Evolutionary conservation across 2,329 filamentous ascomycete genomes (phyloP), one percentile per base, ranked within the genome.

Genomic region (Aureobasidium subglaciale): DNA sequence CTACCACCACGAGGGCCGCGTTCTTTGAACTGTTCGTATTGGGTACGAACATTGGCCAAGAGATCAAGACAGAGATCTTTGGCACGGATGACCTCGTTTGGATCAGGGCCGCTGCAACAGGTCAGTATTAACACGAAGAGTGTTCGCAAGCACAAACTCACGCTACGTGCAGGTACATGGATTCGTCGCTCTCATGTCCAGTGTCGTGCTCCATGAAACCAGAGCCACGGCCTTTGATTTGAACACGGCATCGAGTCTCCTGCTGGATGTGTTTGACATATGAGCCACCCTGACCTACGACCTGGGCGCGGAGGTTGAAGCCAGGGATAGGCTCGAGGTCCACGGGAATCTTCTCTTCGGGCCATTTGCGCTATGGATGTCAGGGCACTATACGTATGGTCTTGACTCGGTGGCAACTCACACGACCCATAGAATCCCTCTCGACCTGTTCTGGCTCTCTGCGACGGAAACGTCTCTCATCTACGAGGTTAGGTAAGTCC

Each of bases 231-330:
- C 93, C 93, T 70, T 99, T 99, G 75, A 99, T 99, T 71, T 99
- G 93, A 24, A 99, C 93, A 63, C 92, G 88, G 70, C 93, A 97
- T 59, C 88, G 82, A 13, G 93, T 97, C 72, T 96, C 90, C 68
- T 91, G 85, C 72, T 97, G 93, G 62, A 99, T 97, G 68, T 96
- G 92, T 73, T 99, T 99, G 59, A 99, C 93, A 68, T 97, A 96
- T 40, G 89, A 87, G 58, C 93, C 93, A 29, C 90, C 90, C 63
- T 92, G 88, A 48, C 93, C 93, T 55, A 99, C 93, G 43, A 99
- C 92, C 69, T 97, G 91, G 52, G 93, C 93, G 60, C 93, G 87
- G 45, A 99, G 78, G 67, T 99, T 99, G 75, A 99, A 99, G 18
- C 93, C 93, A 22, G 86, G 89, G 53, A 97, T 83, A 0, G 92